Evolutionary conservation across 2,329 filamentous ascomycete species (phyloP).

Genomic region (Xylariaceae sp.): DNA sequence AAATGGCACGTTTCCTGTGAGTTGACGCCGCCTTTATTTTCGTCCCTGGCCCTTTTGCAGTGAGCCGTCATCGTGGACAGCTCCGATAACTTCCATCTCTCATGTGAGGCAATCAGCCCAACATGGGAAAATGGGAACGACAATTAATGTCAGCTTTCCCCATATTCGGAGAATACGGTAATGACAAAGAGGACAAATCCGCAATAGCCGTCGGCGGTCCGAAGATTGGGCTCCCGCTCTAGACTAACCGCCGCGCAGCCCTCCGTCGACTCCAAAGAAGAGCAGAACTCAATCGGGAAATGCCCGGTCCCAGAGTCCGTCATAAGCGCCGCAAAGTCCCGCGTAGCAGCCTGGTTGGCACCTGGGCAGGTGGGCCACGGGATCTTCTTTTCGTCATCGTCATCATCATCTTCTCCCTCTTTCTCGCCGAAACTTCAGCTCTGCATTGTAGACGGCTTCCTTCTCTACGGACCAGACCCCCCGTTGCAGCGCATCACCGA

Average conservation of each 20-base stretch:
- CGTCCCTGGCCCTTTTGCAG: not conserved
- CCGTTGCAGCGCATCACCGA: conserved; percentile 41
- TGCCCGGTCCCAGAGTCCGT: conserved; percentile 48
- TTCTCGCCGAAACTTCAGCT: conserved; percentile 43
- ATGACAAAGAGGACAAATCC: not conserved
- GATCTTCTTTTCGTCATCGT: conserved; percentile 10
- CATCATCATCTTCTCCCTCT: not conserved
- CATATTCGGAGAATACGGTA: not conserved
- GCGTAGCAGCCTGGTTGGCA: conserved; percentile 46
- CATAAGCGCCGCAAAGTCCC: conserved; percentile 44
- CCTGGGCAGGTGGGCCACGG: conserved; percentile 43
- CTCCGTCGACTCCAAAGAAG: conserved; percentile 53
- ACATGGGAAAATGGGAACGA: not conserved
- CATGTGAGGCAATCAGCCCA: not conserved
- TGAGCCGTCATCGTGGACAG: not conserved
- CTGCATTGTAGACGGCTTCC: conserved; percentile 82
- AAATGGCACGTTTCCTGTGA: conserved; percentile 61
- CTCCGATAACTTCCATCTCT: not conserved
- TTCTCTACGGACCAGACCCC: conserved; percentile 62
- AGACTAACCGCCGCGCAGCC: conserved; percentile 36
- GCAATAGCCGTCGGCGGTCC: not conserved
- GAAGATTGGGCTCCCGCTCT: not conserved
- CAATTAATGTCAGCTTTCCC: not conserved
- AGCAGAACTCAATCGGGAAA: conserved; percentile 56
- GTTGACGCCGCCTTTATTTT: conserved; percentile 26